Conservation (phyloP, 208 protist species). For the Strigomonas galati region DNA sequence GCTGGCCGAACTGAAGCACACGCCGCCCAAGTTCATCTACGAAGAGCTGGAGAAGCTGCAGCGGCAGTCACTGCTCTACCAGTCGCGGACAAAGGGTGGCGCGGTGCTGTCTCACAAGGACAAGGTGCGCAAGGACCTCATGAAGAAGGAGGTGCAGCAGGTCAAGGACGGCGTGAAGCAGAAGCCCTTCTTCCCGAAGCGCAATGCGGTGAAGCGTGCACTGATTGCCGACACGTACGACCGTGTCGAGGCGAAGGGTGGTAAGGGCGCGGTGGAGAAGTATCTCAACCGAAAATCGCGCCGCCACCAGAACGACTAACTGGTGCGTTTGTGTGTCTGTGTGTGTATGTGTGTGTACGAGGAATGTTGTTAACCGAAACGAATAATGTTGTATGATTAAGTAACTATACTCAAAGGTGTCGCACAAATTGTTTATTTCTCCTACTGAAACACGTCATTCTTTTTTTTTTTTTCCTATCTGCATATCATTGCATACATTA, state of each 20-base stretch:
- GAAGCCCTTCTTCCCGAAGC: conserved; percentile 79
- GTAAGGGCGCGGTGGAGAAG: conserved; percentile 76
- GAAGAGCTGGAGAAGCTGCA: conserved; percentile 63
- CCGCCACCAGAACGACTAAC: conserved; percentile 12
- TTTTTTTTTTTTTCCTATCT: conserved; percentile 4
- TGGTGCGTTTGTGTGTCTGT: background rate
- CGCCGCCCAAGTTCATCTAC: conserved; percentile 43
- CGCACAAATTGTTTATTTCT: background rate
- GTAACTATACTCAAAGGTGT: no score
- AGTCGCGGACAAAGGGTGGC: conserved; percentile 34
- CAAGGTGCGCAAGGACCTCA: conserved; percentile 41
- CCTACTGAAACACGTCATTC: conserved; percentile 7
- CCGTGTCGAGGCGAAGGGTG: conserved; percentile 60
- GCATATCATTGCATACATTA: background rate
- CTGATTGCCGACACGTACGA: conserved; percentile 73
- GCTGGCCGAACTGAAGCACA: conserved; percentile 46
- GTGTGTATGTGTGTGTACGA: conserved; percentile 1
- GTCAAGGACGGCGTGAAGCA: conserved; percentile 72
- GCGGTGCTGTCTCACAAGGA: conserved; percentile 37
- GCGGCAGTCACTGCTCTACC: conserved; percentile 66
- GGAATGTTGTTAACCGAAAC: background rate
- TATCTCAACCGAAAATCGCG: conserved; percentile 65
- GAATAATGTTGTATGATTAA: no score
- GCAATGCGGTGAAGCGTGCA: conserved; percentile 63
- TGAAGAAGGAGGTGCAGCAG: conserved; percentile 67